A percentile compares a stretch with the other conserved stretches of the same genome.
Conservation (phyloP, 257 asterid genomes). For the Gentiana macrophylla region DNA sequence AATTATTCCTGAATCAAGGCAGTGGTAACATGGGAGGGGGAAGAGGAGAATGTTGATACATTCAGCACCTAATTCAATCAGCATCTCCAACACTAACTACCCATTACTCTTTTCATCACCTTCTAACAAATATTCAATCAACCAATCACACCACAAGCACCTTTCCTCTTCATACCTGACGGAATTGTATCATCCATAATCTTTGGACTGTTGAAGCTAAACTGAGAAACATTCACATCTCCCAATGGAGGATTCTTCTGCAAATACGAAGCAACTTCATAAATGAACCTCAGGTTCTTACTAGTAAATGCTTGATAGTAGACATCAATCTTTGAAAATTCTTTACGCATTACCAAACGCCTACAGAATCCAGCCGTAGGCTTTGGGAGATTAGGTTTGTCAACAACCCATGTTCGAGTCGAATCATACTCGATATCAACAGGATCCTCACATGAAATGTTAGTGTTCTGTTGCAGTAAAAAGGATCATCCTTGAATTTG, state of each 20-base stretch:
- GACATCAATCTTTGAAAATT: constrained; percentile 31
- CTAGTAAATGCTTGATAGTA: constrained; percentile 43
- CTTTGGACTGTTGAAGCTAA: constrained; percentile 42
- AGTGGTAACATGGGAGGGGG: no score
- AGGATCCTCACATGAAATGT: constrained; percentile 32
- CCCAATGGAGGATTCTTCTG: constrained; percentile 19
- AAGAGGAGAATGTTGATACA: no score
- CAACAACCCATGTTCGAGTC: constrained; percentile 39
- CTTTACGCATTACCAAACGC: constrained; percentile 24
- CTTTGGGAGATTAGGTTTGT: constrained; percentile 47
- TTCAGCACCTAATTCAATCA: no score
- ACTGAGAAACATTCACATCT: constrained; percentile 22
- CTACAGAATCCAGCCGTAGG: constrained; percentile 48
- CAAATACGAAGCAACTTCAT: constrained; percentile 32
- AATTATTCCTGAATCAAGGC: no score
- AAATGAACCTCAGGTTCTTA: constrained; percentile 26
- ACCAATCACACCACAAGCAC: not conserved
- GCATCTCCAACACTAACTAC: no score
- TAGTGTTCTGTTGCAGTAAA: constrained; percentile 27
- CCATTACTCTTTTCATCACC: no score
- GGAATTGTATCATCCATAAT: constrained; percentile 28
- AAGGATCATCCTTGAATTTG: constrained; percentile 38
- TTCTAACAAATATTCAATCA: not conserved
- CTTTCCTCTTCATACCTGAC: constrained; percentile 9
- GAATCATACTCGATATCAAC: constrained; percentile 34